Base-by-base conservation (phyloP, 202 grass and related monocot species). In the Tripidium arundinaceum region DNA sequence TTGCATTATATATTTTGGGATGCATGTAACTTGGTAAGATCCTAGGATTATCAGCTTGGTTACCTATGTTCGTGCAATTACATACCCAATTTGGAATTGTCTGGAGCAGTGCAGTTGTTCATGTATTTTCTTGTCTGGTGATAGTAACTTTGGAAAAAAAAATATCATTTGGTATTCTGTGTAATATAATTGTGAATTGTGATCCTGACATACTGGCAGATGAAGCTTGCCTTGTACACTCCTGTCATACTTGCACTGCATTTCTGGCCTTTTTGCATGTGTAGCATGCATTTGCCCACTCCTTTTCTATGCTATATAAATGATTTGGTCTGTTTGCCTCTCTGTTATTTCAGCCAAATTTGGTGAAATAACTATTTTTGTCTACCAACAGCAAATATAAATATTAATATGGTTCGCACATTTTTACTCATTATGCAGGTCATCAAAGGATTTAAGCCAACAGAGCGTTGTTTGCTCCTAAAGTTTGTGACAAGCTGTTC, bases 401-500 rank as follows among this genome's bases (percentile, higher is more conserved):
- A 12, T 27, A 33, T 24, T 43, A 64, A 28, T 8, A 4, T 11
- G 9, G 37, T 66, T 41, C 14, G 13, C 3, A 5, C 19, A n/a
- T 33, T 5, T 62, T 63, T 50, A 45, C 18, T 40, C 16, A 70
- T 39, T 66, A 61, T 83, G 50, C 78, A 98, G 95, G 95, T 98
- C 61, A 78, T 98, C 62, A 94, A 86, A 86, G 91, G 89, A 52
- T 93, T 98, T 76, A 91, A 80, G 70, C 76, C 95, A 34, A 80
- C 75, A 37, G 95, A 98, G 75, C 91, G 92, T 67, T 98, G 91
- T 85, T 86, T 98, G 76, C 68, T 98, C 33, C 82, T 98, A 4
- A 98, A 98, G 86, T 98, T 98, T 54, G 95, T 94, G 18, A 98
- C 92, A 43, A 98, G 95, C 73, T 98, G 95, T 69, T 98, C 95